Evolutionary conservation across 371 early-diverging fungal genomes (phyloP).

Genomic region (Mucor plumbeus): DNA sequence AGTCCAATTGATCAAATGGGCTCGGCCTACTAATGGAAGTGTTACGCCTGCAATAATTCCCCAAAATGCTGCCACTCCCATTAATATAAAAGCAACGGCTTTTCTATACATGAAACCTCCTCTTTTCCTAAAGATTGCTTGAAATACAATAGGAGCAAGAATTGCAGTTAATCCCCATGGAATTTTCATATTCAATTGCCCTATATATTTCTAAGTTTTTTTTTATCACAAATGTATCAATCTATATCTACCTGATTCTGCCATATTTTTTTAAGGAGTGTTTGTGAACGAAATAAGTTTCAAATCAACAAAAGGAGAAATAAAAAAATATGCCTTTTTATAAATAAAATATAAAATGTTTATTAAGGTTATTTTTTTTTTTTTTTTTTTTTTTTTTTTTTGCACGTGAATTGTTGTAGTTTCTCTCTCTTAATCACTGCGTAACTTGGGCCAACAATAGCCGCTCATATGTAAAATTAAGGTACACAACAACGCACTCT

Average conservation of each 20-base stretch:
- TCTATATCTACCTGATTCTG: constrained; percentile 15
- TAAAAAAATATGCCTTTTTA: constrained; percentile 2
- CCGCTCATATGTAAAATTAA: constrained; percentile 5
- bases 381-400: too few species aligned
- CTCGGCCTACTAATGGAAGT: constrained; percentile 52
- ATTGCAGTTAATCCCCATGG: constrained; percentile 8
- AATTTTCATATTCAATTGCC: constrained; percentile 1
- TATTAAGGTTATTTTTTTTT: neutral
- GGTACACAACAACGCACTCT: constrained; percentile 7
- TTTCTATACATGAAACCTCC: constrained; percentile 47
- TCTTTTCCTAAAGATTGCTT: constrained; percentile 31
- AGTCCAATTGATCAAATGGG: constrained; percentile 64
- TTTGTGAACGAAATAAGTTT: neutral
- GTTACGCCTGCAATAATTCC: constrained; percentile 54
- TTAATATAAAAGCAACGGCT: constrained; percentile 27
- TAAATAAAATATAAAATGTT: neutral
- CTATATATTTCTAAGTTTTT: neutral
- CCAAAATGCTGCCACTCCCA: constrained; percentile 38
- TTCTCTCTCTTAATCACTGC: neutral
- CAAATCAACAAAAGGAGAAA: neutral
- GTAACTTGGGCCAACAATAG: constrained; percentile 1
- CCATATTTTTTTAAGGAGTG: constrained; percentile 3
- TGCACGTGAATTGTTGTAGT: constrained; percentile 6
- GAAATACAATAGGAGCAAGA: constrained; percentile 22
- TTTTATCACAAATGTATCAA: neutral